Conservation (phyloP, 805 yeast genomes). For the Cyberlindnera japonica region DNA sequence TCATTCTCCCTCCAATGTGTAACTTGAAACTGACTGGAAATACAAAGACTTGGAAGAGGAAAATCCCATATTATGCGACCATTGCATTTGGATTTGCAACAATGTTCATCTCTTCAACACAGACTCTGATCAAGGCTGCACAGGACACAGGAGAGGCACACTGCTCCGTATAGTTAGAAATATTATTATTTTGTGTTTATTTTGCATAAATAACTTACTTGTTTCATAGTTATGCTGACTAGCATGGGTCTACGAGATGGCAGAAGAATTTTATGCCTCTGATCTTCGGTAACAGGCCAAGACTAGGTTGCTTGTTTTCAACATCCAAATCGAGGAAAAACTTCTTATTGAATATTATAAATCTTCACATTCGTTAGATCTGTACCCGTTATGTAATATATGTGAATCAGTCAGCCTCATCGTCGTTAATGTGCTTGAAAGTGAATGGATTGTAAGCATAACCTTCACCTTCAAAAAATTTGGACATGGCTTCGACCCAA, state of each 20-base stretch:
- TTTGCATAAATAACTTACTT: too few relatives aligned
- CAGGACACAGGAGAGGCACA: constrained; percentile 18
- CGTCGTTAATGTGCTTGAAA: constrained; percentile 36
- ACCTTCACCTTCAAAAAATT: constrained; percentile 97
- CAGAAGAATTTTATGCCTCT: too few relatives aligned
- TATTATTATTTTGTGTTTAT: background rate
- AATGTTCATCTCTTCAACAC: constrained; percentile 76
- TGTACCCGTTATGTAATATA: background rate
- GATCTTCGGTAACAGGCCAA: too few relatives aligned
- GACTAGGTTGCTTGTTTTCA: too few relatives aligned
- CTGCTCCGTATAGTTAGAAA: constrained; percentile 16
- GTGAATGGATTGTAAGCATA: constrained; percentile 81
- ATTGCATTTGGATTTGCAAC: constrained; percentile 69
- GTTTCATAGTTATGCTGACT: too few relatives aligned
- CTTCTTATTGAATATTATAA: background rate
- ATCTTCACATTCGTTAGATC: background rate
- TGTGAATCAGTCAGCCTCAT: background rate
- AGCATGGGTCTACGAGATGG: too few relatives aligned
- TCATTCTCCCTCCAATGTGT: constrained; percentile 85
- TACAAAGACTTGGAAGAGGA: constrained; percentile 39
- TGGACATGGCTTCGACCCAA: constrained; percentile 99
- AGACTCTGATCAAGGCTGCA: constrained; percentile 49
- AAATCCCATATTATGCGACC: constrained; percentile 57
- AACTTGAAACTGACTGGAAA: constrained; percentile 58
- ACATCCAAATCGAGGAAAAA: too few relatives aligned